Percentiles rank a stretch among this genome's conserved stretches.
phyloP scores from a whole-genome alignment of 345 rosid species.

The Eucalyptus victrix region DNA sequence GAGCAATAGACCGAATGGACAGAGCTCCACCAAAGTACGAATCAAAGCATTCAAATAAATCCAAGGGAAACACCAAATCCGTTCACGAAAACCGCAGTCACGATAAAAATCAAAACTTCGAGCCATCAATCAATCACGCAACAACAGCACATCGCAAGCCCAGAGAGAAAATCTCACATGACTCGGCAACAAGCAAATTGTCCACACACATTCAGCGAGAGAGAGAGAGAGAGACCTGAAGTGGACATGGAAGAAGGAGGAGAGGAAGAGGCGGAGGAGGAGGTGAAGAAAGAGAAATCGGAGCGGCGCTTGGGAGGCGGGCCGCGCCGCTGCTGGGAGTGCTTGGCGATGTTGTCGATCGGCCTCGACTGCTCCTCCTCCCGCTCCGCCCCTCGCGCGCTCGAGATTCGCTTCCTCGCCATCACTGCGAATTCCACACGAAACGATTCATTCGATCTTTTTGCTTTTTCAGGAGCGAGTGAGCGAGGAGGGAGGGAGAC shows the following conservation, averaged over 20 bases:
- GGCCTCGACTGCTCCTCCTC: background rate
- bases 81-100: background rate
- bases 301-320: slow-evolving; percentile 16
- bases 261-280: background rate
- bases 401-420: background rate
- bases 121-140: background rate
- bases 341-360: background rate
- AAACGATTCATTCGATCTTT: background rate
- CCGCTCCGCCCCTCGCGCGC: background rate
- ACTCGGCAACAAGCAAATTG: background rate
- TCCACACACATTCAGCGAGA: background rate
- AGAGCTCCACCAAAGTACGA: background rate
- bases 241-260: background rate
- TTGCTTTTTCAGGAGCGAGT: background rate
- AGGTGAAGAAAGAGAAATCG: slow-evolving; percentile 3
- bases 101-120: background rate
- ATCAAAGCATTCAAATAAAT: background rate
- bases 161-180: background rate
- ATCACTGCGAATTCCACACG: background rate
- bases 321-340: slow-evolving; percentile 5
- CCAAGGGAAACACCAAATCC: background rate
- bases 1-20: background rate
- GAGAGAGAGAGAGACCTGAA: background rate
- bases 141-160: background rate
- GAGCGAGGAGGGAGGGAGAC: background rate